These are phyloP conservation scores for Parathielavia appendiculata DNA, from an alignment of 495 filamentous ascomycete genomes.

Conservation along the genomic window DNA sequence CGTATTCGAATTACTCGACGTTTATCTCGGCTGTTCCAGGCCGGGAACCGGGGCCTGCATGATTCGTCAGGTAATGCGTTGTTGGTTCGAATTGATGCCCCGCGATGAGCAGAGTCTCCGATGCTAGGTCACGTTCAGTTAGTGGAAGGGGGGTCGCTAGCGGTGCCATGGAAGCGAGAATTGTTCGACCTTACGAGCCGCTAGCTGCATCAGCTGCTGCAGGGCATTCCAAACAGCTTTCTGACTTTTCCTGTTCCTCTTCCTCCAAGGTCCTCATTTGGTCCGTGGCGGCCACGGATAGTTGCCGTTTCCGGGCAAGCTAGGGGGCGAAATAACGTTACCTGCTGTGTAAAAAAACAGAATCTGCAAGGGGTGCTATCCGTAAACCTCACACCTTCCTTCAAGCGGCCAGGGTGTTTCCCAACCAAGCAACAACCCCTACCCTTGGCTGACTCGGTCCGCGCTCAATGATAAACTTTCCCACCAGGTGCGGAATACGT, in stretches of 20 bases:
- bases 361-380: not conserved
- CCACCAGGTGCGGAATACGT: not conserved
- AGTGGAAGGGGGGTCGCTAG: not conserved
- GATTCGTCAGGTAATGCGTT: not conserved
- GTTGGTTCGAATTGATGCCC: not conserved
- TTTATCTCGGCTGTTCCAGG: too few species aligned
- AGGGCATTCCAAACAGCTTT: not conserved
- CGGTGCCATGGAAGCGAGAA: constrained; percentile 1
- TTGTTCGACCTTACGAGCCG: not conserved
- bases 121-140: not conserved
- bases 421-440: constrained; percentile 14
- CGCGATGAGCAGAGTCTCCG: not conserved
- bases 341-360: not conserved
- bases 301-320: constrained; percentile 29
- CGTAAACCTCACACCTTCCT: constrained; percentile 7
- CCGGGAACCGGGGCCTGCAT: too few species aligned
- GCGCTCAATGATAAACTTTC: not conserved
- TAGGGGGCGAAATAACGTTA: constrained; percentile 18
- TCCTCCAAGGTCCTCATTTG: constrained; percentile 10
- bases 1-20: too few species aligned
- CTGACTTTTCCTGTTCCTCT: not conserved
- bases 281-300: constrained; percentile 14
- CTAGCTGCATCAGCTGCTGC: not conserved
- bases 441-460: constrained; percentile 6
- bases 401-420: constrained; percentile 13